Evolutionary conservation across 2,329 filamentous ascomycete species (phyloP), one percentile per base, ranked within the genome.

Genomic region (Camillea tinctor): DNA sequence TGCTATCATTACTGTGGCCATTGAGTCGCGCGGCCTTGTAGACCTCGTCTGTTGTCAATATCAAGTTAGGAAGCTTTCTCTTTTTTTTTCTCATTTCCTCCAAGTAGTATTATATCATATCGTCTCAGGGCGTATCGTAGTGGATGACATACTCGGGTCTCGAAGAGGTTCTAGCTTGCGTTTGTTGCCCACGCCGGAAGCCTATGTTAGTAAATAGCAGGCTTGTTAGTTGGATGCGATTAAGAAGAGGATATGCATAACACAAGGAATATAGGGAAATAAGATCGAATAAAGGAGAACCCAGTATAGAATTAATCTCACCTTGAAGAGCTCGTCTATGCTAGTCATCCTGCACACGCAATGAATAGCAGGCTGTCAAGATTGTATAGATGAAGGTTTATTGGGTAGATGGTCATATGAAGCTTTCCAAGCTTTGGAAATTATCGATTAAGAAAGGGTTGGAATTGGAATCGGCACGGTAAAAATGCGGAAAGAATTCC

Each of bases 21-120:
- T 80, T 80, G 55, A 83, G 69, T 61, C 85, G 87, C 50, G 80
- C 83, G 4, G 85, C 82, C 72, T 89, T 90, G 77, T 89, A 88
- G 58, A 88, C 77, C 65, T 88, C 79, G 67, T 81, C 86, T 88
- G 59, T 22, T 11, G 26, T 30, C 13, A n/a, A 30, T 30, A 30
- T 11, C 26, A 30, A 30, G 26, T 50, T 15, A 44, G 19, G 24
- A 3, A 52, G 21, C 13, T 30, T 30, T 9, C 13, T 26, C 7
- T 30, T 30, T 4, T 30, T 9, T 30, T 15, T n/a, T 50, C n/a
- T n/a, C n/a, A n/a, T n/a, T n/a, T n/a, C n/a, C n/a, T n/a, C n/a
- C 26, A 30, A 30, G 26, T 30, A 30, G 26, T 11, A 30, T 30
- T 11, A 7, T 30, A 44, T 17, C 17, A 13, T 52, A 51, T n/a